Conservation (phyloP, 1,284 basidiomycete genomes). For the Nidula niveotomentosa region DNA sequence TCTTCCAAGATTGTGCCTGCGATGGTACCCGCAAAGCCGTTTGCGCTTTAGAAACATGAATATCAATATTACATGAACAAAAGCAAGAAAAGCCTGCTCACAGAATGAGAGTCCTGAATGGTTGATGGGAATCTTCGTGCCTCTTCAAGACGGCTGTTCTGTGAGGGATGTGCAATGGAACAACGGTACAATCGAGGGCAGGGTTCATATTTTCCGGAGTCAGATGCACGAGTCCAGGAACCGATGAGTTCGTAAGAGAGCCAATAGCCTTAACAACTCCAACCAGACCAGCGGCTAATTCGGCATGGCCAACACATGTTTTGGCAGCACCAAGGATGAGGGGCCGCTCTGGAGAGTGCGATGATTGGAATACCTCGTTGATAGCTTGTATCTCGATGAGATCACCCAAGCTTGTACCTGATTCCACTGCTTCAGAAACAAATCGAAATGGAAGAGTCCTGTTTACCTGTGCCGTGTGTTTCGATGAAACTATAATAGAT, state of each 20-base stretch:
- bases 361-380: slow-evolving; percentile 29
- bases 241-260: slow-evolving; percentile 20
- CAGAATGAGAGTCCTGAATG: no score
- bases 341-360: slow-evolving; percentile 23
- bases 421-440: background rate
- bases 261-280: slow-evolving; percentile 28
- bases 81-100: background rate
- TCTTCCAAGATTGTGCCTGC: slow-evolving; percentile 30
- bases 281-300: slow-evolving; percentile 28
- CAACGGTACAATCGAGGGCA: slow-evolving; percentile 25
- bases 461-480: slow-evolving; percentile 32
- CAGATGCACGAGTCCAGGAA: slow-evolving; percentile 30
- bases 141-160: slow-evolving; percentile 15
- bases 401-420: slow-evolving; percentile 32
- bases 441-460: background rate
- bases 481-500: slow-evolving; percentile 27
- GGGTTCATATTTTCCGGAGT: slow-evolving; percentile 28
- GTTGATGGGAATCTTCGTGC: background rate
- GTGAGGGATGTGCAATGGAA: slow-evolving; percentile 27
- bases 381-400: slow-evolving; percentile 34
- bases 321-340: slow-evolving; percentile 32
- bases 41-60: slow-evolving; percentile 20
- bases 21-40: slow-evolving; percentile 35
- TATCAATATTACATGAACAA: background rate
- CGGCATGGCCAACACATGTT: slow-evolving; percentile 31